These are phyloP conservation scores for Apiotrichum akiyoshidainum DNA, from an alignment of 1,284 basidiomycete genomes.

Conservation along the genomic window DNA sequence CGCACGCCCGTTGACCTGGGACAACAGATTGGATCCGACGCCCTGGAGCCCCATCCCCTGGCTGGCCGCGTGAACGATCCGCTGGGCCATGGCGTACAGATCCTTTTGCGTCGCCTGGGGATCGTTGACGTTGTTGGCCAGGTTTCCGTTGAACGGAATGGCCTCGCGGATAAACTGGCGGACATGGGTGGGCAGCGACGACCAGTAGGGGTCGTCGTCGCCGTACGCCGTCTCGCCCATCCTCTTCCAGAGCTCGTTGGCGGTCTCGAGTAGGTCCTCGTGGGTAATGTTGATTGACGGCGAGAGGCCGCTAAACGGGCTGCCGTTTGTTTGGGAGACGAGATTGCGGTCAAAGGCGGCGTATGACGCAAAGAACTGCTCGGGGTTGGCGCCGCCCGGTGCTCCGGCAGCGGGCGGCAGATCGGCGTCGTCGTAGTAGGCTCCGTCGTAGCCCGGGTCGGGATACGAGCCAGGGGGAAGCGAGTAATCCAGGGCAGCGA, in stretches of 20 bases:
- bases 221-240: slow-evolving; percentile 51
- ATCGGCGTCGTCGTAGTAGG: slow-evolving; percentile 34
- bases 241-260: slow-evolving; percentile 51
- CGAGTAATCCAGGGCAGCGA: slow-evolving; percentile 2
- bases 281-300: slow-evolving; percentile 46
- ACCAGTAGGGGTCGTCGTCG: slow-evolving; percentile 60
- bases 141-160: slow-evolving; percentile 50
- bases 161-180: slow-evolving; percentile 59
- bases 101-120: slow-evolving; percentile 46
- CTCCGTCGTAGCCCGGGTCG: slow-evolving; percentile 29
- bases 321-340: slow-evolving; percentile 23
- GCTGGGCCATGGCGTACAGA: slow-evolving; percentile 67
- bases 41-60: slow-evolving; percentile 54
- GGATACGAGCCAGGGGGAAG: slow-evolving; percentile 17
- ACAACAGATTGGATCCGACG: slow-evolving; percentile 42
- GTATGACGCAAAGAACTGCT: slow-evolving; percentile 24
- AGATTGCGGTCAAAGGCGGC: slow-evolving; percentile 15
- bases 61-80: slow-evolving; percentile 58
- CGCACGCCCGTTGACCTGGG: slow-evolving; percentile 32
- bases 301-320: slow-evolving; percentile 30
- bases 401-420: slow-evolving; percentile 14
- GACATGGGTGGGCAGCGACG: slow-evolving; percentile 57
- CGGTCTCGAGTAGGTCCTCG: slow-evolving; percentile 50
- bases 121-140: slow-evolving; percentile 31
- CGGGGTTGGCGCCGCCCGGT: slow-evolving; percentile 1